Evolutionary conservation across 768 basidiomycete species (phyloP).

Genomic region (Hysterangium stoloniferum): DNA sequence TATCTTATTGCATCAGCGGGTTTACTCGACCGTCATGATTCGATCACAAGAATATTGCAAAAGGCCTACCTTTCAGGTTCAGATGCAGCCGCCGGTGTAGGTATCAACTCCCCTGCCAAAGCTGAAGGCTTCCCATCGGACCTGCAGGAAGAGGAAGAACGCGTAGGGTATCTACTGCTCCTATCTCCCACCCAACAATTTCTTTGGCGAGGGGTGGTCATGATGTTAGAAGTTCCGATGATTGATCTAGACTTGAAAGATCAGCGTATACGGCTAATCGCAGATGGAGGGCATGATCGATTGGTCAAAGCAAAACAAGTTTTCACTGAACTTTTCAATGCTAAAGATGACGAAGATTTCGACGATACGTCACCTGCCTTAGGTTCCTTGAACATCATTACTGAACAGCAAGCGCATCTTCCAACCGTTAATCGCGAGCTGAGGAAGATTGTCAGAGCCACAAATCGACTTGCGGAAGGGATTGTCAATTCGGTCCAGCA

Average conservation of each 20-base stretch:
- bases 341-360: slow-evolving; percentile 50
- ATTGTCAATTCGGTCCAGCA: slow-evolving; percentile 89
- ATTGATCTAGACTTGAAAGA: slow-evolving; percentile 81
- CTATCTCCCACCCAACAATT: slow-evolving; percentile 82
- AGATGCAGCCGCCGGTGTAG: slow-evolving; percentile 29
- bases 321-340: slow-evolving; percentile 56
- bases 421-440: slow-evolving; percentile 85
- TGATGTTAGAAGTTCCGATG: slow-evolving; percentile 66
- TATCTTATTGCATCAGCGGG: slow-evolving; percentile 81
- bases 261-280: slow-evolving; percentile 83
- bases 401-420: slow-evolving; percentile 85
- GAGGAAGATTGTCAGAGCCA: slow-evolving; percentile 82
- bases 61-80: slow-evolving; percentile 77
- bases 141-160: slow-evolving; percentile 41
- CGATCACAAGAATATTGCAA: slow-evolving; percentile 70
- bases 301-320: slow-evolving; percentile 69
- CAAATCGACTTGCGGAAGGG: slow-evolving; percentile 83
- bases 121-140: slow-evolving; percentile 24
- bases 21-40: slow-evolving; percentile 67
- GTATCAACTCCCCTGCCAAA: slow-evolving; percentile 24
- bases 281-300: slow-evolving; percentile 78
- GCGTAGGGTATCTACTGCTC: slow-evolving; percentile 72
- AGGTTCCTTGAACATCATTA: slow-evolving; percentile 41
- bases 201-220: slow-evolving; percentile 85
- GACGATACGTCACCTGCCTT: slow-evolving; percentile 38